Evolutionary conservation across 805 yeast species (phyloP).

Genomic region (Barnettozyma californica): DNA sequence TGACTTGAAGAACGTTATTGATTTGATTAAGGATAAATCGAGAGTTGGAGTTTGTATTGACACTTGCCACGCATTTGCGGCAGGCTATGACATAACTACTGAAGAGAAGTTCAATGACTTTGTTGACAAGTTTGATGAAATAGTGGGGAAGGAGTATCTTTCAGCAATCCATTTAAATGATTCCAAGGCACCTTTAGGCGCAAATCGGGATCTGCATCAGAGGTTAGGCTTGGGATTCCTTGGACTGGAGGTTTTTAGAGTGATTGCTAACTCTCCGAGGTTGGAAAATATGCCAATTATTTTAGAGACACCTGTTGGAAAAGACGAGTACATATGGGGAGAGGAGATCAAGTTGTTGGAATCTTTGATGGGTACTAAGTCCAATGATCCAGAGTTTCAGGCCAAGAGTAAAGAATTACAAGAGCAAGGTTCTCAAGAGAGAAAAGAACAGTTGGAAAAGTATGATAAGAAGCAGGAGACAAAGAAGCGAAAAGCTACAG

Average conservation of each 20-base stretch:
- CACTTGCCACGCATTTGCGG: constrained; percentile 95
- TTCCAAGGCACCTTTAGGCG: constrained; percentile 88
- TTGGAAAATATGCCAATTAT: constrained; percentile 70
- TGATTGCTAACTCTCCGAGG: constrained; percentile 62
- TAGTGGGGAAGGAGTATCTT: constrained; percentile 70
- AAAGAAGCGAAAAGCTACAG: constrained; percentile 20
- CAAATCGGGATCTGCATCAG: constrained; percentile 89
- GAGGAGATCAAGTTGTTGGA: constrained; percentile 79
- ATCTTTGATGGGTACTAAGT: constrained; percentile 61
- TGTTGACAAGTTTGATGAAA: constrained; percentile 70
- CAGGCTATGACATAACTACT: constrained; percentile 84
- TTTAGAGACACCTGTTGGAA: constrained; percentile 78
- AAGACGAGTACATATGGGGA: constrained; percentile 64
- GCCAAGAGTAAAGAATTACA: constrained; percentile 45
- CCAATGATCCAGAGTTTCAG: constrained; percentile 50
- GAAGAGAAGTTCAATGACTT: constrained; percentile 54
- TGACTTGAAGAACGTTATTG: constrained; percentile 73
- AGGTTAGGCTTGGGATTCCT: constrained; percentile 83
- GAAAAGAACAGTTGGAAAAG: constrained; percentile 64
- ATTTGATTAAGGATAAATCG: constrained; percentile 67
- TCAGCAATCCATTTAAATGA: constrained; percentile 87
- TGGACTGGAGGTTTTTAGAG: constrained; percentile 79
- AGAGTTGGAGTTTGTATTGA: constrained; percentile 96
- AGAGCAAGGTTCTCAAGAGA: constrained; percentile 57
- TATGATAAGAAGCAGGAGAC: constrained; percentile 48